Conservation (phyloP, 169 alveolate species). For the Eimeria acervulina region DNA sequence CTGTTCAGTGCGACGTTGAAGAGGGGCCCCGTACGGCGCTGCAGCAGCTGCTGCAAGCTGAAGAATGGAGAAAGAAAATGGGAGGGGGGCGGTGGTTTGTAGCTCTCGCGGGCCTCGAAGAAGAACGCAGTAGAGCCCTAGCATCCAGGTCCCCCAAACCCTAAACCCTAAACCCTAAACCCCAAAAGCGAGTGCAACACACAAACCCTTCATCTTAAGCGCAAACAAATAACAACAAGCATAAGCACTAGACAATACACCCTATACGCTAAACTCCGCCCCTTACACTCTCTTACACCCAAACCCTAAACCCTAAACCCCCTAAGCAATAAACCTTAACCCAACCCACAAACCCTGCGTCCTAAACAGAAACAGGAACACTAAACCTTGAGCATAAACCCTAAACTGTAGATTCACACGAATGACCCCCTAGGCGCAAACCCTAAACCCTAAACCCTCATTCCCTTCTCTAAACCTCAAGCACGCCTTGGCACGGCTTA, state of each 20-base stretch:
- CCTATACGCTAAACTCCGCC: too few relatives aligned
- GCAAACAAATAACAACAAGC: background rate
- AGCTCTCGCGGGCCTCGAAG: slow-evolving; percentile 52
- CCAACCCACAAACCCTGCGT: background rate
- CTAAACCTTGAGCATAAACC: background rate
- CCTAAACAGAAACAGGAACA: background rate
- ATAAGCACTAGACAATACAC: background rate
- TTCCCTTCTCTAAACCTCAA: background rate
- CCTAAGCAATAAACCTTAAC: background rate
- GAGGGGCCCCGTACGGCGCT: slow-evolving; percentile 8
- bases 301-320: background rate
- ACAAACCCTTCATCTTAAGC: background rate
- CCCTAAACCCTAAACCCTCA: background rate
- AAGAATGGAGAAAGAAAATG: slow-evolving; percentile 7
- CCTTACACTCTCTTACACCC: too few relatives aligned
- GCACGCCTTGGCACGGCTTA: background rate
- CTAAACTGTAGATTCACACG: background rate
- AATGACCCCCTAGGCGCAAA: too few relatives aligned
- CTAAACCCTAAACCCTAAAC: background rate
- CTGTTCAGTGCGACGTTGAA: background rate
- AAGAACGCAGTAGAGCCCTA: slow-evolving; percentile 48
- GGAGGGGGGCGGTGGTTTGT: slow-evolving; percentile 74
- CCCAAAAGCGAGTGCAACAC: background rate
- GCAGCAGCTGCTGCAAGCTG: background rate
- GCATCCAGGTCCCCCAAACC: slow-evolving; percentile 55